A percentile compares a stretch with the other conserved stretches of the same genome.
Conservation (phyloP, 2,329 filamentous ascomycete genomes). For the Arthrocladium fulminans region DNA sequence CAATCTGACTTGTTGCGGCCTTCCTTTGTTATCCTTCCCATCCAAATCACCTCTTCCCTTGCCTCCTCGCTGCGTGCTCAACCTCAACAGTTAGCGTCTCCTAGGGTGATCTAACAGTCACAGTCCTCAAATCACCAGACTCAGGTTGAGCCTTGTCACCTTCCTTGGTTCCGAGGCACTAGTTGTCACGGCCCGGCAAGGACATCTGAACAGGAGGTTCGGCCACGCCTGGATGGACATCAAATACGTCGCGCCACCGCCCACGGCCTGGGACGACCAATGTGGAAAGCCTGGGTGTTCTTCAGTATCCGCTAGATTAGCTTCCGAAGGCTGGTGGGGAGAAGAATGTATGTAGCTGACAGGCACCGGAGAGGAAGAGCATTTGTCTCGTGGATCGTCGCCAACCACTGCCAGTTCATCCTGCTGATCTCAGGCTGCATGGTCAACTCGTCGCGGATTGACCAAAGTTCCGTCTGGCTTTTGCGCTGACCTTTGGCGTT, state of each 20-base stretch:
- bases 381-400: not conserved
- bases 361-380: not conserved
- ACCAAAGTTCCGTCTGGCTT: not conserved
- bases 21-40: not conserved
- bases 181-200: no score
- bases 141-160: not conserved
- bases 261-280: no score
- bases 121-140: not conserved
- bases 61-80: not conserved
- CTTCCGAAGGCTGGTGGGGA: not conserved
- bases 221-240: no score
- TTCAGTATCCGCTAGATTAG: not conserved
- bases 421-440: not conserved
- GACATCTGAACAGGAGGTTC: no score
- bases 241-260: not conserved
- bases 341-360: not conserved
- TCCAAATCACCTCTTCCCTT: not conserved
- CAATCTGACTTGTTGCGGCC: no score
- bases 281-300: not conserved
- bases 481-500: not conserved
- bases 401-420: not conserved
- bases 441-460: not conserved
- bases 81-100: not conserved
- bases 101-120: not conserved
- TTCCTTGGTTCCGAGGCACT: no score